A percentile compares a stretch with the other conserved stretches of the same genome.
Conservation (phyloP, 179 eudicot species). For the Patellifolia procumbens region DNA sequence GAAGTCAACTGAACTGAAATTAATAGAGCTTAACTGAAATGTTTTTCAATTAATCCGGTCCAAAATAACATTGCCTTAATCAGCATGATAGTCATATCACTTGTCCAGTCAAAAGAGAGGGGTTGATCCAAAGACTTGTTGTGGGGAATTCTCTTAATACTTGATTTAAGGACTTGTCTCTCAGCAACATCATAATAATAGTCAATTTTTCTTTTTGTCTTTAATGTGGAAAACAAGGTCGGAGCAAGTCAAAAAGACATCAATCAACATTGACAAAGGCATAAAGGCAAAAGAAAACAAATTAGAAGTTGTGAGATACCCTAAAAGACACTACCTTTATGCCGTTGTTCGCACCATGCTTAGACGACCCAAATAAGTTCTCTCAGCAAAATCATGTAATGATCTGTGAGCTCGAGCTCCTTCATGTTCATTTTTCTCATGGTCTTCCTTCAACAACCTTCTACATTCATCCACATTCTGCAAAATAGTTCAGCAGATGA, state of each 20-base stretch:
- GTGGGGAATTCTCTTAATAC: neutral
- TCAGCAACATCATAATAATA: too few relatives aligned
- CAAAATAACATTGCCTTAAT: too few relatives aligned
- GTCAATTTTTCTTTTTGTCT: neutral
- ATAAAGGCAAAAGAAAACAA: neutral
- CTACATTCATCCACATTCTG: constrained; percentile 74
- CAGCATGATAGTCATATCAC: too few relatives aligned
- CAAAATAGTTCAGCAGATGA: constrained; percentile 23
- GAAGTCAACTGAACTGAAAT: too few relatives aligned
- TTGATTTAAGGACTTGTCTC: neutral
- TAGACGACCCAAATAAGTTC: constrained; percentile 71
- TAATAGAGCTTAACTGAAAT: too few relatives aligned
- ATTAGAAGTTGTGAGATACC: neutral
- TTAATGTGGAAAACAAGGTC: neutral
- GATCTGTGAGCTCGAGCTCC: constrained; percentile 65
- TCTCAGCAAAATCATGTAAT: constrained; percentile 92
- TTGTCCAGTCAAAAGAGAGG: too few relatives aligned
- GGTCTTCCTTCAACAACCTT: constrained; percentile 67
- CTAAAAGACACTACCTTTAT: constrained; percentile 12
- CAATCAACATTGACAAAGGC: neutral
- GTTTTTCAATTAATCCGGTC: too few relatives aligned
- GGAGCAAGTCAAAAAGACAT: neutral
- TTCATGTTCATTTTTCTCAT: constrained; percentile 48
- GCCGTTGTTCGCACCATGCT: constrained; percentile 64
- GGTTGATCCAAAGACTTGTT: too few relatives aligned